Percentiles rank a stretch among this genome's conserved stretches.
phyloP scores from a whole-genome alignment of 2,329 filamentous ascomycete species.

The Ambrosiella cleistominuta region DNA sequence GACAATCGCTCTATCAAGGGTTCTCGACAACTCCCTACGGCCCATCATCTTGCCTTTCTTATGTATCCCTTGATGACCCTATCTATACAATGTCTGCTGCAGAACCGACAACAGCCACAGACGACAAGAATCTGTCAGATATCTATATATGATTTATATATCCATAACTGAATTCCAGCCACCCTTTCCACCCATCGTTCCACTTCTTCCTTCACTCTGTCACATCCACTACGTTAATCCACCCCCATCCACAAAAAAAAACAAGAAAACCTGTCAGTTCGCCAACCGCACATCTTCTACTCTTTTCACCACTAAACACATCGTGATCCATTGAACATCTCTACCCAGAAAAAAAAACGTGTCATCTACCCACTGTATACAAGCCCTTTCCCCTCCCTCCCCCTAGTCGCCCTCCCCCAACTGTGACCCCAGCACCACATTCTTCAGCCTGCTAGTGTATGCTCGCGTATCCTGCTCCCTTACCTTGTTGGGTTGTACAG shows the following conservation, averaged over 20 bases:
- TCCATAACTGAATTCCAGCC: background rate
- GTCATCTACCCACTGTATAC: too few relatives aligned
- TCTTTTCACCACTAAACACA: background rate
- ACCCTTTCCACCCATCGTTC: background rate
- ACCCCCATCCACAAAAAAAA: background rate
- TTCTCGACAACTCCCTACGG: too few relatives aligned
- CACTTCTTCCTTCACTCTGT: background rate
- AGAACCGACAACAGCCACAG: too few relatives aligned
- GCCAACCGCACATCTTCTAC: background rate
- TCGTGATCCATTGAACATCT: background rate
- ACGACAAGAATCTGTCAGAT: too few relatives aligned
- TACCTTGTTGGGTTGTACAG: background rate
- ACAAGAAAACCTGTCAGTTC: background rate
- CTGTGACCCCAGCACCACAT: background rate
- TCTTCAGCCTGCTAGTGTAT: background rate
- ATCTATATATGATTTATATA: too few relatives aligned
- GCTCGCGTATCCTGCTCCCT: background rate
- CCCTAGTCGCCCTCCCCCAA: background rate
- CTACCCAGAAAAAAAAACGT: background rate
- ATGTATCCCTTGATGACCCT: too few relatives aligned
- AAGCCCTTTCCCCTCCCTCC: background rate
- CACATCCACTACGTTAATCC: background rate
- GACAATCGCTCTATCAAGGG: too few relatives aligned
- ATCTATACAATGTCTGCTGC: too few relatives aligned
- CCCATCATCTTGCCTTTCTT: too few relatives aligned